Percentiles rank a stretch among this genome's conserved stretches.
Conservation (phyloP, 2,329 filamentous ascomycete genomes). For the Pseudopithomyces chartarum region DNA sequence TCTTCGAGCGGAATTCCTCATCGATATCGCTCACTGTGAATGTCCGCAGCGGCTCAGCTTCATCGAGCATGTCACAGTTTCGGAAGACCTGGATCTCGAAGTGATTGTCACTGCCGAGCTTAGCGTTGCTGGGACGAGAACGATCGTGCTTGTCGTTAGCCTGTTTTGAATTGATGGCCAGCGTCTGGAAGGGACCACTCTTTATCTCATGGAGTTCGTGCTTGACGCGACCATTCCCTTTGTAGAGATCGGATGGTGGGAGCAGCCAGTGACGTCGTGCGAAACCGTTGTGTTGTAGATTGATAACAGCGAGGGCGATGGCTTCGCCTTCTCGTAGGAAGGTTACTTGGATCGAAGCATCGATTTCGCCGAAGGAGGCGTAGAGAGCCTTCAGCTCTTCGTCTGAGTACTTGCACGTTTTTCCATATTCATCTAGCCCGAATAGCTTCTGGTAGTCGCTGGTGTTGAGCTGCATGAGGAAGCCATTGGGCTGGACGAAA, state of each 20-base stretch:
- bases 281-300: slow-evolving; percentile 12
- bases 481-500: slow-evolving; percentile 5
- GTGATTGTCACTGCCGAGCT: slow-evolving; percentile 12
- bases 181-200: slow-evolving; percentile 8
- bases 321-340: slow-evolving; percentile 4
- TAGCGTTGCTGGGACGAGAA: neutral
- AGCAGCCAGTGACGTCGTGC: slow-evolving; percentile 5
- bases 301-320: slow-evolving; percentile 6
- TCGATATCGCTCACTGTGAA: slow-evolving; percentile 1
- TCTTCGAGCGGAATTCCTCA: neutral
- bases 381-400: neutral
- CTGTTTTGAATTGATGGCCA: slow-evolving; percentile 7
- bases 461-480: neutral
- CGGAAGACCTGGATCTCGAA: slow-evolving; percentile 10
- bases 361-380: slow-evolving; percentile 3
- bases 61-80: slow-evolving; percentile 6
- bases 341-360: slow-evolving; percentile 8
- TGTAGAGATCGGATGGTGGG: slow-evolving; percentile 4
- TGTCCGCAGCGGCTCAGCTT: slow-evolving; percentile 1
- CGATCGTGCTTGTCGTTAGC: slow-evolving; percentile 12
- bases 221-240: slow-evolving; percentile 7
- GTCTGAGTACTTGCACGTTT: neutral
- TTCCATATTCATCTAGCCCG: slow-evolving; percentile 2
- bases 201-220: slow-evolving; percentile 9
- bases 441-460: slow-evolving; percentile 5